These are phyloP conservation scores for Hymenochaete sp. DNA, from an alignment of 1,284 basidiomycete species.

Conservation along the genomic window DNA sequence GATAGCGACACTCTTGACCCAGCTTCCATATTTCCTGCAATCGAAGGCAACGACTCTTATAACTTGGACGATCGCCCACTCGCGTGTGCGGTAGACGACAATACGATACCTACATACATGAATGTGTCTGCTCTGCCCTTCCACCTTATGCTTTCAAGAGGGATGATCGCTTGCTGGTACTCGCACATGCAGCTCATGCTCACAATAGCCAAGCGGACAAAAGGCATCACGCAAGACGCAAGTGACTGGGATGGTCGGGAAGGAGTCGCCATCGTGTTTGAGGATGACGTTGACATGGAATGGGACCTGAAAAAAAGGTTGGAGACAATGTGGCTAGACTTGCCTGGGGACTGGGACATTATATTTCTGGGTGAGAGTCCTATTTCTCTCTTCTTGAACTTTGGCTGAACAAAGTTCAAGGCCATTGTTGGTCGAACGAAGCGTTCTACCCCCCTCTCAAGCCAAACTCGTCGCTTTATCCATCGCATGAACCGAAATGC, in stretches of 20 bases:
- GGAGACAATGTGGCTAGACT: conserved; percentile 39
- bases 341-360: conserved; percentile 67
- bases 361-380: conserved; percentile 52
- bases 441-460: conserved; percentile 29
- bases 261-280: conserved; percentile 48
- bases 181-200: conserved; percentile 55
- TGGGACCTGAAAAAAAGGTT: conserved; percentile 48
- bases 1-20: background rate
- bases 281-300: conserved; percentile 79
- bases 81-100: conserved; percentile 42
- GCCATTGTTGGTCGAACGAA: conserved; percentile 58
- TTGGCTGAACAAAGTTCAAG: conserved; percentile 27
- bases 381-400: background rate
- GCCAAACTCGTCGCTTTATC: conserved; percentile 33
- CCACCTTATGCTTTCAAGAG: conserved; percentile 43
- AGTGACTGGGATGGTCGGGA: conserved; percentile 23
- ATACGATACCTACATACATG: conserved; percentile 31
- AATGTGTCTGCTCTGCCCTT: conserved; percentile 27
- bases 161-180: conserved; percentile 66
- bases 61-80: conserved; percentile 25
- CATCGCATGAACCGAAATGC: conserved; percentile 54
- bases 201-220: conserved; percentile 22
- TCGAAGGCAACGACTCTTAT: conserved; percentile 34
- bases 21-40: conserved; percentile 41
- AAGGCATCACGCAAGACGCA: conserved; percentile 18